Base-by-base conservation (phyloP, 768 basidiomycete species). In the Podaxis sp. region DNA sequence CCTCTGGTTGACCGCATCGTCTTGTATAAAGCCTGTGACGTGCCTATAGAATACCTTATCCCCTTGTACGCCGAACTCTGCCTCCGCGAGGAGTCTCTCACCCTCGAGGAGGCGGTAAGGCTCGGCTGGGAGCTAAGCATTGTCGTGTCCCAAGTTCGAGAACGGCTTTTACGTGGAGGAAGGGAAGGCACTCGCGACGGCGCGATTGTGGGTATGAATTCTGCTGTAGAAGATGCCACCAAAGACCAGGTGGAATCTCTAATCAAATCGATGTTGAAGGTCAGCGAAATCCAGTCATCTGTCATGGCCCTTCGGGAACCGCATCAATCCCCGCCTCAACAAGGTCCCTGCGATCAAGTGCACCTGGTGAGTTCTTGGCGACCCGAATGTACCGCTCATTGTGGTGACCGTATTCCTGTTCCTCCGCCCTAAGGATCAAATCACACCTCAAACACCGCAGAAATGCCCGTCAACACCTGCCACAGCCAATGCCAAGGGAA, bases 41-140 rank as follows among this genome's bases (percentile, higher is more conserved):
- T 90, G 59, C 79, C 85, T 63, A 69, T 72, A 12, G 71, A 74
- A 4, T 71, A 84, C 15, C 77, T 90, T 19, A 67, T 86, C 2
- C 80, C 81, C 0, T 75, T 82, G 0, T 91, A 89, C 57, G 75
- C 78, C n/a, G 68, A 74, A 0, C 74, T 91, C 0, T 85, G 85
- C 55, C 73, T 74, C 7, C 82, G 86, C 2, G 75, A 79, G 0
- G 79, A 78, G 0, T 79, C 87, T 0, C 77, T 87, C 17, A 77
- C 75, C 0, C 71, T 82, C 1, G 77, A 77, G 5, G 91, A 91
- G 59, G 85, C 83, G 25, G 69, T 74, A 1, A 72, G 74, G 33
- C 75, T 93, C 17, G 85, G 86, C 66, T 53, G 85, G 69, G 82
- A 86, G 40, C 85, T 84, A 0, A 76, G 82, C 0, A 69, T 88